Base-by-base conservation (phyloP, 805 yeast species). In the Monosporozyma unispora region DNA sequence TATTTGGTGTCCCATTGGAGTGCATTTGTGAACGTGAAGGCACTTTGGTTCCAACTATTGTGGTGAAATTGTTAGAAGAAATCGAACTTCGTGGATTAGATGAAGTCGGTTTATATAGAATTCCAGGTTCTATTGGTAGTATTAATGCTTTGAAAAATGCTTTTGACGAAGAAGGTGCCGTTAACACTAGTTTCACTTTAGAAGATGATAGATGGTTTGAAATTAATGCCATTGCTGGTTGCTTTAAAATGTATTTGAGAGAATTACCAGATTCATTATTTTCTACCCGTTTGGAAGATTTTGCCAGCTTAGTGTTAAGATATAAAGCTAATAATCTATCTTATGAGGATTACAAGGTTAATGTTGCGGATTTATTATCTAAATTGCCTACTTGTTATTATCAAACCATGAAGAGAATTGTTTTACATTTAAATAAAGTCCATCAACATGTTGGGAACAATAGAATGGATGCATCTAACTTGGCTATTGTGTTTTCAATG, bases 91-190 rank as follows among this genome's bases (percentile, higher is more conserved):
- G 90, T 48, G 96, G 98, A 0, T 64, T 91, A 27, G 89, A 87
- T 56, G 97, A 90, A 62, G 86, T 87, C 48, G 98, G 98, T 16
- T 72, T 91, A 12, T 91, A 91, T 64, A 79, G 98, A 63, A 73
- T 80, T 31, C 80, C 84, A 1, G 85, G 84, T 4, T 79, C 84
- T 8, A 71, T 78, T 37, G 81, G 80, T 7, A 75, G 79, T 46
- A 78, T 80, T 43, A 76, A 78, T 47, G 68, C 74, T 4, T 65
- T 80, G 52, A 78, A 76, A 57, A 69, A 67, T 33, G 78, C 80
- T 12, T 79, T 80, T 59, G 81, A 76, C 52, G 78, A 77, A 48
- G 68, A 66, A 49, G 70, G 70, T 28, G 69, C 68, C 0, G 56
- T 59, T 3, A 78, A 77, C 28, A 68, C 66, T 38, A 66, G 66